Evolutionary conservation across 2,329 filamentous ascomycete genomes (phyloP), one percentile per base, ranked within the genome.

Genomic region (Aspergillus sp.): DNA sequence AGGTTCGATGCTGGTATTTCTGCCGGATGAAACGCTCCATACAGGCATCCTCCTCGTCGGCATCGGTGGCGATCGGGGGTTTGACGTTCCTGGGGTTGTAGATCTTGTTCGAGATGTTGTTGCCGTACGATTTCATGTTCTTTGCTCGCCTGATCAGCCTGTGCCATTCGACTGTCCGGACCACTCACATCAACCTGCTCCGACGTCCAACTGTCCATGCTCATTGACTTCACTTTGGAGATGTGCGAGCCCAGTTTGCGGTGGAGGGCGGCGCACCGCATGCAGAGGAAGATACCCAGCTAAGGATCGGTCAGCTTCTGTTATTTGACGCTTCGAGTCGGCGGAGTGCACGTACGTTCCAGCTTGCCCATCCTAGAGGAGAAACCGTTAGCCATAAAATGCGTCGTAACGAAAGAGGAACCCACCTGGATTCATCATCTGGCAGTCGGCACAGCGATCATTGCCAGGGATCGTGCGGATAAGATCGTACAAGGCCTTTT

Each of bases 181-280:
- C 22, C 37, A 63, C 75, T 63, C 68, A 94, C 88, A 64, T 98
- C 91, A 43, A 98, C 88, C 65, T 98, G 91, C 40, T 96, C 91
- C 52, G 81, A 80, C 30, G 83, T 79, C 91, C 91, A 98, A 47
- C 82, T 91, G 63, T 98, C 91, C 88, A 98, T 96, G 60, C 83
- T 96, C 65, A 98, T 64, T 24, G 88, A 96, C 64, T 98, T 98
- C 68, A 98, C 86, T 61, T 98, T 98, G 45, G 88, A 95, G 42
- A 98, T 86, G 61, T 98, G 91, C 25, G 91, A 96, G 40, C 91
- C 91, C 52, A 98, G 71, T 64, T 96, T 96, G 54, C 91, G 84
- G 67, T 98, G 91, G 53, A 96, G 75, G 34, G 86, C 76, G 33
- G 88, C 91, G 69, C 91, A 98, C 57, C 91, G 85, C 83, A 98